Conservation (phyloP, 139 green algal genomes). For the Chlorella sp. region DNA sequence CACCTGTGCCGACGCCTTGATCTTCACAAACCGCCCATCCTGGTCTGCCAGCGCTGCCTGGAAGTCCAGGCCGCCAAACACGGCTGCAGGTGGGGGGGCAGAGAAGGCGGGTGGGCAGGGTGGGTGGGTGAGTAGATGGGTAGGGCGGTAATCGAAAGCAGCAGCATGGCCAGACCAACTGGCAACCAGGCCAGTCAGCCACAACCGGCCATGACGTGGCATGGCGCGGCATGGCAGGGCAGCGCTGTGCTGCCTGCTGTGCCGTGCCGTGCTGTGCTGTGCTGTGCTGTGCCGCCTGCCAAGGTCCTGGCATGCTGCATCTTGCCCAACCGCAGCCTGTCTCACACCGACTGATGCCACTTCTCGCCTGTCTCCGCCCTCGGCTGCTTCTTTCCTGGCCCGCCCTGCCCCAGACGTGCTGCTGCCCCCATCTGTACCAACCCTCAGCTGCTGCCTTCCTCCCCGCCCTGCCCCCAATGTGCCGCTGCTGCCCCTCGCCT, state of each 20-base stretch:
- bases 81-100: not conserved
- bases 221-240: not conserved
- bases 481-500: not conserved
- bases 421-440: not conserved
- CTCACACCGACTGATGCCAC: too few relatives aligned
- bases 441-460: not conserved
- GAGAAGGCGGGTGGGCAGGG: not conserved
- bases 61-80: conserved; percentile 71
- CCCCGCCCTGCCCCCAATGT: not conserved
- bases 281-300: too few relatives aligned
- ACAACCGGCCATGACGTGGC: too few relatives aligned
- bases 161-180: not conserved
- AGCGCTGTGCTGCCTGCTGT: too few relatives aligned
- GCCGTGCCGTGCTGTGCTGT: too few relatives aligned
- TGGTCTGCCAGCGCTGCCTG: conserved; percentile 40
- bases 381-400: not conserved
- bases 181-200: too few relatives aligned
- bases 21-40: conserved; percentile 60
- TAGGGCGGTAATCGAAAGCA: too few relatives aligned
- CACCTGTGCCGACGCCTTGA: conserved; percentile 72
- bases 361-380: too few relatives aligned
- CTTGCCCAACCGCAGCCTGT: too few relatives aligned
- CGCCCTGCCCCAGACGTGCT: not conserved
- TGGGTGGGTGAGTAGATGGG: not conserved
- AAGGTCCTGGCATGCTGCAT: too few relatives aligned